Evolutionary conservation across 1,284 basidiomycete genomes (phyloP), one percentile per base, ranked within the genome.

Genomic region (Puccinia polysora): DNA sequence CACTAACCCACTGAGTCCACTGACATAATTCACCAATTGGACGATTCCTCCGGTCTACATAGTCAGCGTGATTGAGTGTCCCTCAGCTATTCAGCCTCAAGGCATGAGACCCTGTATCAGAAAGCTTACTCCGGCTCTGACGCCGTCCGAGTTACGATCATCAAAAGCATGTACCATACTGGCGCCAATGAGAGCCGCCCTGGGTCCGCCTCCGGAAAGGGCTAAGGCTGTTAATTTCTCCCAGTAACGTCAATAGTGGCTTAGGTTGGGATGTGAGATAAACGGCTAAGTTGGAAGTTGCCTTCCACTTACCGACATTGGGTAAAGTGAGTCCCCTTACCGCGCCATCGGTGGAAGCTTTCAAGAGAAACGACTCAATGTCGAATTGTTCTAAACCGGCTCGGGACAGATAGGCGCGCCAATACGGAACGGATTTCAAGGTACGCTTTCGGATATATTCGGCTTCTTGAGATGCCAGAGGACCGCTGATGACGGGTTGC

Each of bases 151-250:
- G 34, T 70, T 70, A 18, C 56, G 56, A n/a, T 56, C 67, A 30
- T 70, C 67, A 14, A 70, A 62, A 50, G 67, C 55, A 40, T 70
- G 43, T 2, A 70, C 55, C 40, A 62, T 70, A 14, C 56, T 60
- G 30, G 56, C 67, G 5, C 56, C 58, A n/a, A 70, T 50, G 15
- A 70, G 28, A 20, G 67, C 67, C 38, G 67, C 67, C 49, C 67
- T 70, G 15, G 58, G 56, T 10, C 67, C 67, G 32, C 67, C 67
- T 38, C 67, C 67, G 18, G 67, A 70, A 20, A 70, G 55, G 18
- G 67, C 55, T 15, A 70, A 59, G 4, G 56, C 67, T 70, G 32
- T 5, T 4, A 5, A 40, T 59, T 36, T 7, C 32, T n/a, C 6
- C 47, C 8, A 2, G 8, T 25, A 28, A 34, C 23, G 18, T 32